Evolutionary conservation across 2,329 filamentous ascomycete species (phyloP).

Genomic region (Rhynchosporium secalis): DNA sequence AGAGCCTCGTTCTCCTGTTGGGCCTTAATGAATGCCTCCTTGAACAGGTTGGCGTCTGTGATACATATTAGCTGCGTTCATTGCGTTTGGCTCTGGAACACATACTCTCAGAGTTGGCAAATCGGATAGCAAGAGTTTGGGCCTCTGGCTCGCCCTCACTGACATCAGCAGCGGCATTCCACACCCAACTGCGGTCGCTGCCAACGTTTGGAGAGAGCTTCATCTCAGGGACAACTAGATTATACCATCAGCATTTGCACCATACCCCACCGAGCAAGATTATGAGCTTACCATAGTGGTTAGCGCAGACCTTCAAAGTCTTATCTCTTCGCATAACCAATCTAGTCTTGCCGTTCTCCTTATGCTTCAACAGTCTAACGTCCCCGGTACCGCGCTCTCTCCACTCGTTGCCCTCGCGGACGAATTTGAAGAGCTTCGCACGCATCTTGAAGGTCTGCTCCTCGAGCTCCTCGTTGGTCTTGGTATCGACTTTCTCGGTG

Average conservation of each 20-base stretch:
- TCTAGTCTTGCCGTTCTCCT: conserved; percentile 96
- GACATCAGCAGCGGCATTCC: conserved; percentile 97
- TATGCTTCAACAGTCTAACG: conserved; percentile 95
- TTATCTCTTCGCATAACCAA: conserved; percentile 99
- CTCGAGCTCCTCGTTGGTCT: conserved; percentile 98
- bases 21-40: conserved; percentile 95
- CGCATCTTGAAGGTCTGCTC: conserved; percentile 99
- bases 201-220: conserved; percentile 98
- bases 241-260: conserved; percentile 25
- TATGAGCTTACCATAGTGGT: conserved; percentile 85
- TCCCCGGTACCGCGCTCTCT: conserved; percentile 99
- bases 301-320: conserved; percentile 99
- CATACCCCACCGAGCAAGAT: neutral
- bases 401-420: conserved; percentile 90
- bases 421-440: conserved; percentile 98
- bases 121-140: conserved; percentile 92
- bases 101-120: conserved; percentile 96
- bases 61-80: conserved; percentile 29
- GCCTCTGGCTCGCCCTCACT: conserved; percentile 97
- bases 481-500: conserved; percentile 94
- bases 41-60: conserved; percentile 92
- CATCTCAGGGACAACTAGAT: conserved; percentile 91
- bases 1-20: conserved; percentile 93
- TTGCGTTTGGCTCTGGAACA: conserved; percentile 29
- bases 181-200: conserved; percentile 98